Base-by-base conservation (phyloP, 2,329 filamentous ascomycete species). In the Trichoderma brevicompactum region DNA sequence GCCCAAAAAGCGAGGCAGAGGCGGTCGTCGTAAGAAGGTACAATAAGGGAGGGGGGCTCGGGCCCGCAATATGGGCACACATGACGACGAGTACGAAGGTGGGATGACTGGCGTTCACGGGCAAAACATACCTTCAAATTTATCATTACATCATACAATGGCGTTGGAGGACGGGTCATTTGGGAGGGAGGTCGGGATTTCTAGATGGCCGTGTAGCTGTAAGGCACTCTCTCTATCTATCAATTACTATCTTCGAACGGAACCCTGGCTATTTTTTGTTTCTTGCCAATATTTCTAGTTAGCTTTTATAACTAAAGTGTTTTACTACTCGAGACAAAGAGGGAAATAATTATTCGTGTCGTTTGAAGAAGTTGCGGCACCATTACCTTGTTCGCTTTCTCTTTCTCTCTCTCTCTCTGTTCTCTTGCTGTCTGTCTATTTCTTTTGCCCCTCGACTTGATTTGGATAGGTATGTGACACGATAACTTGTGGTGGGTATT, bases 1-100 rank as follows among this genome's bases (percentile, higher is more conserved):
- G 66, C 77, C 79, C 9, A 83, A 83, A 76, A 83, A 81, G 72
- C 80, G 78, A 72, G 79, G 77, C 59, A 77, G 76, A 64, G 80
- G 77, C 43, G 81, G 80, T 13, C 78, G 80, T 32, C 84, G 82
- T 74, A 86, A 83, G 80, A 86, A 84, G 76, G 75, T 73, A 53
- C 67, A 69, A 9, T 76, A 66, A 67, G 48, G 43, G n/a, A n/a
- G 15, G n/a, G 32, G 36, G n/a, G 36, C 34, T 58, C 1, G 7
- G 41, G 38, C n/a, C 61, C 53, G 12, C 36, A 38, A 38, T 3
- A 52, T n/a, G 23, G 10, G 44, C 59, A 34, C 43, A 38, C 52
- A 41, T 38, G 59, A 66, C 38, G 65, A 66, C 13, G 65, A 38
- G 53, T 46, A 58, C 43, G 52, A 64, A 54, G 65, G 54, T 46